phyloP scores from a whole-genome alignment of 2,329 filamentous ascomycete species.

The Huntiella decipiens region DNA sequence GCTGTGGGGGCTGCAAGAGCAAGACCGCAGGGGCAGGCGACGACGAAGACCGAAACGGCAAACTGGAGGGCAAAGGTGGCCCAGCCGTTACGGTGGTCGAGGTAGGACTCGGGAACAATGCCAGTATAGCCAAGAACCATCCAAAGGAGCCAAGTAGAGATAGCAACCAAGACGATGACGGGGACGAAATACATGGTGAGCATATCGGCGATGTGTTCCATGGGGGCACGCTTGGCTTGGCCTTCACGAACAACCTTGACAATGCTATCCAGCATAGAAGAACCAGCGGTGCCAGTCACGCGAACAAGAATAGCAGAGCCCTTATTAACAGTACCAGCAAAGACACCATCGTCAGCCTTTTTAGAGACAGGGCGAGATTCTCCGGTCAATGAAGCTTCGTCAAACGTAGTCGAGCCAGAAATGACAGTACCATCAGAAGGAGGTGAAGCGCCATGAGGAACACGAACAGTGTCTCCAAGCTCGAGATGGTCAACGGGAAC shows the following conservation, averaged over 20 bases:
- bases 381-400: slow-evolving; percentile 79
- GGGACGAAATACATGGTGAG: slow-evolving; percentile 64
- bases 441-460: slow-evolving; percentile 65
- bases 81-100: slow-evolving; percentile 43
- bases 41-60: slow-evolving; percentile 70
- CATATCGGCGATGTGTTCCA: slow-evolving; percentile 54
- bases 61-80: slow-evolving; percentile 60
- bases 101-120: slow-evolving; percentile 34
- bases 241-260: slow-evolving; percentile 60
- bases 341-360: slow-evolving; percentile 41
- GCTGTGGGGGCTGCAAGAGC: slow-evolving; percentile 74
- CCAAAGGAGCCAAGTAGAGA: slow-evolving; percentile 56
- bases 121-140: slow-evolving; percentile 42
- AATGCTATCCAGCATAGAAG: slow-evolving; percentile 64
- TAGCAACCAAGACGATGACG: slow-evolving; percentile 47
- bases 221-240: slow-evolving; percentile 54
- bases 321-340: slow-evolving; percentile 58
- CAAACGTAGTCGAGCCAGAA: slow-evolving; percentile 48
- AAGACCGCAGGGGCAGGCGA: slow-evolving; percentile 70
- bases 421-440: slow-evolving; percentile 60
- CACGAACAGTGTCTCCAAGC: slow-evolving; percentile 51
- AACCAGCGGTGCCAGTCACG: slow-evolving; percentile 45
- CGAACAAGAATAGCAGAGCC: slow-evolving; percentile 40
- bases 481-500: slow-evolving; percentile 53
- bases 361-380: slow-evolving; percentile 54